These are phyloP conservation scores for Lycium ferocissimum DNA, from an alignment of 257 asterid species.

Conservation along the genomic window DNA sequence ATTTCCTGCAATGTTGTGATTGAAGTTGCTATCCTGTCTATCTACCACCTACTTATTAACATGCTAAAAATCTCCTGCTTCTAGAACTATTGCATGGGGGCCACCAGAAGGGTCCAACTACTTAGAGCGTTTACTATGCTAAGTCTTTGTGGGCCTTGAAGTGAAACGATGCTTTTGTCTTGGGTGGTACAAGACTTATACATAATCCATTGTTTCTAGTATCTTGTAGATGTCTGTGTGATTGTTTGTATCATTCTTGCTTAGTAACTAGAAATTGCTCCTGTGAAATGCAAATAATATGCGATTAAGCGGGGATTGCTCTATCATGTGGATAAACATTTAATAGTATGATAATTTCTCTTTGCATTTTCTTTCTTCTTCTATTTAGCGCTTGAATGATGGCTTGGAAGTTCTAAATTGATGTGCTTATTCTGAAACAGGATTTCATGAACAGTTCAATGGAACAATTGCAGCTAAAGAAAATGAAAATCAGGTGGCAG, in stretches of 20 bases:
- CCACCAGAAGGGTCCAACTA: background rate
- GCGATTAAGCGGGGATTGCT: background rate
- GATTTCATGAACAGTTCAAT: slow-evolving; percentile 53
- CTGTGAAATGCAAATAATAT: slow-evolving; percentile 18
- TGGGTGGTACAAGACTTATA: slow-evolving; percentile 5
- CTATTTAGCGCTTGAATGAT: slow-evolving; percentile 33
- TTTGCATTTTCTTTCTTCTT: slow-evolving; percentile 25
- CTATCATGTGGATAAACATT: slow-evolving; percentile 2
- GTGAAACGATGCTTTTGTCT: slow-evolving; percentile 7
- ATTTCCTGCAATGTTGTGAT: slow-evolving; percentile 17
- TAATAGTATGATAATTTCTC: background rate
- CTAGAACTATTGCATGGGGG: background rate
- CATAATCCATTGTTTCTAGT: slow-evolving; percentile 14
- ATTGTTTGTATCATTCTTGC: slow-evolving; percentile 10
- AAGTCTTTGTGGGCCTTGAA: slow-evolving; percentile 2
- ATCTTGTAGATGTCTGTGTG: slow-evolving; percentile 9
- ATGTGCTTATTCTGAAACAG: slow-evolving; percentile 47
- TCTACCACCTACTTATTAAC: slow-evolving; percentile 26
- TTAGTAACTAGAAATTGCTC: slow-evolving; percentile 4
- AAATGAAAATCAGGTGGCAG: slow-evolving; percentile 77
- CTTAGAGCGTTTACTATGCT: background rate
- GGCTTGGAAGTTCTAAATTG: slow-evolving; percentile 37
- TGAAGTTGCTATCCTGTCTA: slow-evolving; percentile 10
- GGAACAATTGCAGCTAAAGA: slow-evolving; percentile 56
- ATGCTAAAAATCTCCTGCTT: slow-evolving; percentile 12